phyloP scores from a whole-genome alignment of 306 rosid genomes.

The Luffa aegyptiaca region DNA sequence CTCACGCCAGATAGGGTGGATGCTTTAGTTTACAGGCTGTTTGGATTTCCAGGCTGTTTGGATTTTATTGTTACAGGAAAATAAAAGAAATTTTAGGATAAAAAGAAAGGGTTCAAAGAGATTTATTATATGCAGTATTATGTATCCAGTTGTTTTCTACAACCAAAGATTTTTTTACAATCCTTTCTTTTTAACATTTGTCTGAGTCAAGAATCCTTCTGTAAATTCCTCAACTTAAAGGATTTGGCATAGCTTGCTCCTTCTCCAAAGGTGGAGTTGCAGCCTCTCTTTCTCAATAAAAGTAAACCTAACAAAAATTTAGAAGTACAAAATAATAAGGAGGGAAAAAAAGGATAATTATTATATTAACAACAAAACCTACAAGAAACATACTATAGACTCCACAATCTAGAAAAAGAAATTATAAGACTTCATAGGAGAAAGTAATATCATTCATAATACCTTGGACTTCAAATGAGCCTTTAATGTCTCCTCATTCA shows the following conservation, averaged over 20 bases:
- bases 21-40: too few relatives aligned
- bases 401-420: background rate
- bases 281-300: background rate
- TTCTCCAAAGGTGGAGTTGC: background rate
- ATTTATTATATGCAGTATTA: too few relatives aligned
- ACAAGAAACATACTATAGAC: background rate
- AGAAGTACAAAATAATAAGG: background rate
- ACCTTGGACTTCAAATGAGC: constrained; percentile 87
- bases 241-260: background rate
- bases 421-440: background rate
- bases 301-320: background rate
- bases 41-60: too few relatives aligned
- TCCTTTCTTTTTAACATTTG: too few relatives aligned
- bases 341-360: background rate
- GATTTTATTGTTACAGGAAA: too few relatives aligned
- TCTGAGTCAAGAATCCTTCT: background rate
- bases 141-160: too few relatives aligned
- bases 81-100: too few relatives aligned
- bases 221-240: background rate
- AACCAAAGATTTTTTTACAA: too few relatives aligned
- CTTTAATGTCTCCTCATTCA: constrained; percentile 65
- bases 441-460: background rate
- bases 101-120: too few relatives aligned
- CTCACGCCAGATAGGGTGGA: too few relatives aligned
- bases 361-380: background rate